These are phyloP conservation scores for Populus hybrid DNA, from an alignment of 441 rosid genomes.

Conservation along the genomic window DNA sequence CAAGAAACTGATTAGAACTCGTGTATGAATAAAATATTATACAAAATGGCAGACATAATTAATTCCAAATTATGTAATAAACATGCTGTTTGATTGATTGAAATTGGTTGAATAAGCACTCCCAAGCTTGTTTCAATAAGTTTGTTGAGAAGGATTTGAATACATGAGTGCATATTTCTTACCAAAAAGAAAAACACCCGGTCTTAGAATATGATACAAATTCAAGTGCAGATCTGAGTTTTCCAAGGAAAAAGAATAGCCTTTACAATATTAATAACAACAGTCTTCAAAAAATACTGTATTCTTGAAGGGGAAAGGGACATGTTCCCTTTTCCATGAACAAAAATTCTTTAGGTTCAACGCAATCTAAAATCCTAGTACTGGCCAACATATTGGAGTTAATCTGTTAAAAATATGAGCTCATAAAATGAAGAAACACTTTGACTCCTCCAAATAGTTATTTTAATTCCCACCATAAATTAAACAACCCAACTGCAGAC, in stretches of 20 bases:
- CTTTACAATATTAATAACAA: too few species aligned
- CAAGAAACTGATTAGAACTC: slow-evolving; percentile 19
- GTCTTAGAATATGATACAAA: neutral
- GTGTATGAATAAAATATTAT: neutral
- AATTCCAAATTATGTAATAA: neutral
- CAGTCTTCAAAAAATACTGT: neutral
- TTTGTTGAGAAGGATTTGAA: neutral
- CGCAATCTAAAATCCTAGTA: neutral
- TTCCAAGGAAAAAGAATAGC: neutral
- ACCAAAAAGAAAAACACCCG: neutral
- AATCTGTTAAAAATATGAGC: too few species aligned
- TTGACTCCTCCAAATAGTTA: neutral
- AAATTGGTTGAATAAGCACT: neutral
- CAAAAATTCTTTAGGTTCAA: neutral
- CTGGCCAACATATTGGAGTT: neutral
- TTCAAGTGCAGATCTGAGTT: neutral
- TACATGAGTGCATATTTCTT: neutral
- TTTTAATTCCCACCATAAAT: neutral
- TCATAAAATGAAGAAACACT: neutral
- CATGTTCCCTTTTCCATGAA: neutral
- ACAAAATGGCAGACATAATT: neutral
- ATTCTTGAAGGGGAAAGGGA: too few species aligned
- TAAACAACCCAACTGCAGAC: neutral
- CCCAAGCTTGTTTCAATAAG: neutral
- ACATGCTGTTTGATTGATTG: neutral